A percentile compares a stretch with the other conserved stretches of the same genome.
Conservation (phyloP, 257 asterid species). For the Osmanthus fragrans region DNA sequence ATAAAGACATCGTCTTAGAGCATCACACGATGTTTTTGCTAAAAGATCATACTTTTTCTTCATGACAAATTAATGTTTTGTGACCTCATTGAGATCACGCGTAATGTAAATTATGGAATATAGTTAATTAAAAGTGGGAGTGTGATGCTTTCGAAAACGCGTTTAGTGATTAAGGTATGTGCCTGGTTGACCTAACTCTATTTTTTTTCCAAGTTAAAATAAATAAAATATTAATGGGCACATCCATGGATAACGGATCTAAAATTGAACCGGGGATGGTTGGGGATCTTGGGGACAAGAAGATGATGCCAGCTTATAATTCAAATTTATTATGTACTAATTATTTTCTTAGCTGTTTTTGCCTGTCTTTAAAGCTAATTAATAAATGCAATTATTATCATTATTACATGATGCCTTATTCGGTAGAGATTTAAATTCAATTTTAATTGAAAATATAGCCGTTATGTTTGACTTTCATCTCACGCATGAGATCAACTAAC, state of each 20-base stretch:
- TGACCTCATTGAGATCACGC: too few relatives aligned
- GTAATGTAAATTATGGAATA: neutral
- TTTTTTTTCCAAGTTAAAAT: neutral
- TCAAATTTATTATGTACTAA: neutral
- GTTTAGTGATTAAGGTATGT: constrained; percentile 22
- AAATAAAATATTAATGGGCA: neutral
- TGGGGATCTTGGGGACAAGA: neutral
- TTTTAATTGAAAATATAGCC: too few relatives aligned
- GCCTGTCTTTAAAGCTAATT: neutral
- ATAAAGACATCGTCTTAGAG: too few relatives aligned
- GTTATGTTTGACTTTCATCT: too few relatives aligned
- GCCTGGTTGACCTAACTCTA: neutral
- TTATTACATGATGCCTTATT: too few relatives aligned
- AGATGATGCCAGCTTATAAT: neutral
- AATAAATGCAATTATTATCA: neutral
- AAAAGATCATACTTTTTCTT: too few relatives aligned
- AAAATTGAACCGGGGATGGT: neutral
- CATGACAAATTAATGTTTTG: too few relatives aligned
- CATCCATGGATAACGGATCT: neutral
- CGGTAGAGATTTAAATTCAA: too few relatives aligned
- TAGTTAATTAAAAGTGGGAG: neutral
- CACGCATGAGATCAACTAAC: too few relatives aligned
- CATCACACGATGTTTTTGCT: too few relatives aligned
- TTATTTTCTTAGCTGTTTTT: neutral
- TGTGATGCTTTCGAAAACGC: constrained; percentile 24